A percentile compares a stretch with the other conserved stretches of the same genome.
These are phyloP conservation scores for Leonotis leonurus DNA, from an alignment of 257 asterid species.

Conservation along the genomic window DNA sequence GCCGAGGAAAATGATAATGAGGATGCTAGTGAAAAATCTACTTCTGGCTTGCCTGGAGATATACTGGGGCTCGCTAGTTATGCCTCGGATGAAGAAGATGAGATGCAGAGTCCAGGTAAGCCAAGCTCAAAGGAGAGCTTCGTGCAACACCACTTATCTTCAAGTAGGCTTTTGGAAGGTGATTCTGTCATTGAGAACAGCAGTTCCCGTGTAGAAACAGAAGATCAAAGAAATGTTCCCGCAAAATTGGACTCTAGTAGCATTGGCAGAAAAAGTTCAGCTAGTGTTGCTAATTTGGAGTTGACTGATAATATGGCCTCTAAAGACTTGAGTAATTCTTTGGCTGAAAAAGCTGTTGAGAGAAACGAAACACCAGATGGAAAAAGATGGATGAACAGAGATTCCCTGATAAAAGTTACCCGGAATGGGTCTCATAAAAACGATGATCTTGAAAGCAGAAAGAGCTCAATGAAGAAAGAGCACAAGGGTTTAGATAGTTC, in stretches of 20 bases:
- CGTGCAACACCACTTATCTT: too few relatives aligned
- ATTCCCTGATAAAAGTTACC: conserved; percentile 21
- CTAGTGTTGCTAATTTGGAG: conserved; percentile 18
- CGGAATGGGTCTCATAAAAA: conserved; percentile 42
- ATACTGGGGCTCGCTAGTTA: conserved; percentile 79
- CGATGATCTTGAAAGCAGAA: conserved; percentile 38
- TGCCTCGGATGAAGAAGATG: conserved; percentile 89
- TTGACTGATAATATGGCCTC: conserved; percentile 26
- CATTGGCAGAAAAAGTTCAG: conserved; percentile 24
- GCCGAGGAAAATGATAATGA: conserved; percentile 32
- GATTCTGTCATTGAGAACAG: conserved; percentile 34
- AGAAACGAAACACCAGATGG: conserved; percentile 39
- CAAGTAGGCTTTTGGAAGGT: conserved; percentile 26
- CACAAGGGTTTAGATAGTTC: conserved; percentile 32
- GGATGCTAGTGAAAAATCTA: conserved; percentile 55
- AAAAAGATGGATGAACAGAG: conserved; percentile 30
- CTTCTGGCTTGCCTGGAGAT: conserved; percentile 55
- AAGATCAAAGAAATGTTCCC: conserved; percentile 12
- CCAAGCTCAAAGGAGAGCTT: conserved; percentile 30
- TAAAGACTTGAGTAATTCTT: conserved; percentile 23
- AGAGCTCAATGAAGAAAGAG: conserved; percentile 32
- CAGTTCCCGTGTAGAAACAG: conserved; percentile 30
- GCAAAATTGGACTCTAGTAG: conserved; percentile 25
- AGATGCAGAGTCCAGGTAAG: conserved; percentile 43
- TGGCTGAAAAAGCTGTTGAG: too few relatives aligned